phyloP scores from a whole-genome alignment of 208 protist species.

The Acanthamoeba sp. region DNA sequence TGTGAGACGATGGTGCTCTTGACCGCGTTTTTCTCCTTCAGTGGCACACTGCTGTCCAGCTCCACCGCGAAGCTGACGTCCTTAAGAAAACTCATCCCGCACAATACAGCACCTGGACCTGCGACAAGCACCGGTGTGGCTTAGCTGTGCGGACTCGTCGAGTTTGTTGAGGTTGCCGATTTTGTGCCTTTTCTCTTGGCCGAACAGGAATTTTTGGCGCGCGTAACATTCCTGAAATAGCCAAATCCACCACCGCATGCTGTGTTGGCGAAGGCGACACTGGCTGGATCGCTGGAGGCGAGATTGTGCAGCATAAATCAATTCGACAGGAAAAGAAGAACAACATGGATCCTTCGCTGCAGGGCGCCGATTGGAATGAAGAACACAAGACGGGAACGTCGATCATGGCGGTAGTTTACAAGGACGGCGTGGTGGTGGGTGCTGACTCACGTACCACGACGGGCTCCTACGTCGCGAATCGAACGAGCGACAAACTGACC shows the following conservation, averaged over 20 bases:
- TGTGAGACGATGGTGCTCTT: neutral
- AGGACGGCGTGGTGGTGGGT: constrained; percentile 97
- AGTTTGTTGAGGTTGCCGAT: too few relatives aligned
- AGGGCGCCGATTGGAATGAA: constrained; percentile 40
- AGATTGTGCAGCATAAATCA: neutral
- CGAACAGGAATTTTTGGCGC: neutral
- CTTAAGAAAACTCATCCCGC: neutral
- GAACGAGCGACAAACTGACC: constrained; percentile 98
- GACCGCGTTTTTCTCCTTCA: neutral
- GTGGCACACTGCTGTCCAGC: constrained; percentile 11
- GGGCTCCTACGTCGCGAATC: constrained; percentile 98
- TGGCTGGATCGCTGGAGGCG: neutral
- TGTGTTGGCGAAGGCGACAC: neutral
- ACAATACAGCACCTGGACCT: neutral
- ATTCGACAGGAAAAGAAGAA: neutral
- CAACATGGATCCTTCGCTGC: constrained; percentile 28
- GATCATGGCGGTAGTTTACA: constrained; percentile 98
- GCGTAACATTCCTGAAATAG: neutral
- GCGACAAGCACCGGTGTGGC: neutral
- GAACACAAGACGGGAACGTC: constrained; percentile 88
- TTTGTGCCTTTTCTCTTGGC: neutral
- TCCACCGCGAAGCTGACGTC: neutral
- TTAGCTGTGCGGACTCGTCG: too few relatives aligned
- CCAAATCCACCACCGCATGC: neutral
- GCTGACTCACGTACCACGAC: constrained; percentile 98